Evolutionary conservation across 805 yeast species (phyloP).

Genomic region (Metschnikowia dekortorum): DNA sequence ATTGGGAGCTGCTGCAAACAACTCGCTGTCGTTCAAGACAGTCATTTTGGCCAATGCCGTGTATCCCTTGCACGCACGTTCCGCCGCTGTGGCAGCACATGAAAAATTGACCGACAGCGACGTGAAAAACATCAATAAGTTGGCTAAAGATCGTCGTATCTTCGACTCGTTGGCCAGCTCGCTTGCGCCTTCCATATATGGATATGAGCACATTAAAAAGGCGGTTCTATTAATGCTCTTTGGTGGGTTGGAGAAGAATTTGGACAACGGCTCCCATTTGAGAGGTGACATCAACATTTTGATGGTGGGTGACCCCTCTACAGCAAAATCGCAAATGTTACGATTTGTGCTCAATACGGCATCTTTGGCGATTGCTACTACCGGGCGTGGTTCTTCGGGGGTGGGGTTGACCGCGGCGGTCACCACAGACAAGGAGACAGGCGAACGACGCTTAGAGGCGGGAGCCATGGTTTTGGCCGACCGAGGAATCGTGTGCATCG

Average conservation of each 20-base stretch:
- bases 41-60: slow-evolving; percentile 86
- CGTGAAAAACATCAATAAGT: slow-evolving; percentile 76
- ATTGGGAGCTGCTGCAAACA: slow-evolving; percentile 65
- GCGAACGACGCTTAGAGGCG: slow-evolving; percentile 93
- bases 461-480: slow-evolving; percentile 99
- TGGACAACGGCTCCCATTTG: slow-evolving; percentile 92
- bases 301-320: slow-evolving; percentile 98
- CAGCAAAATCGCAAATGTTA: slow-evolving; percentile 94
- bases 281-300: slow-evolving; percentile 96
- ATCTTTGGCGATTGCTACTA: slow-evolving; percentile 91
- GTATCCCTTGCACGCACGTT: slow-evolving; percentile 82
- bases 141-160: slow-evolving; percentile 65
- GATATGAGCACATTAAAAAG: slow-evolving; percentile 84
- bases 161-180: slow-evolving; percentile 80
- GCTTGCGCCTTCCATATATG: slow-evolving; percentile 93
- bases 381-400: slow-evolving; percentile 99
- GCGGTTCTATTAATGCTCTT: slow-evolving; percentile 87
- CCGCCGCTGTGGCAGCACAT: slow-evolving; percentile 73
- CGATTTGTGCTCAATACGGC: slow-evolving; percentile 95
- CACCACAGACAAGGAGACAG: slow-evolving; percentile 92
- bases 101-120: slow-evolving; percentile 73
- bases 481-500: slow-evolving; percentile 95
- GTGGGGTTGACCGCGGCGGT: slow-evolving; percentile 99
- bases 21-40: slow-evolving; percentile 69
- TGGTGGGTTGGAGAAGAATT: slow-evolving; percentile 92